Evolutionary conservation across 2,329 filamentous ascomycete species (phyloP), one percentile per base, ranked within the genome.

Genomic region (Lasiodiplodia gonubiensis): DNA sequence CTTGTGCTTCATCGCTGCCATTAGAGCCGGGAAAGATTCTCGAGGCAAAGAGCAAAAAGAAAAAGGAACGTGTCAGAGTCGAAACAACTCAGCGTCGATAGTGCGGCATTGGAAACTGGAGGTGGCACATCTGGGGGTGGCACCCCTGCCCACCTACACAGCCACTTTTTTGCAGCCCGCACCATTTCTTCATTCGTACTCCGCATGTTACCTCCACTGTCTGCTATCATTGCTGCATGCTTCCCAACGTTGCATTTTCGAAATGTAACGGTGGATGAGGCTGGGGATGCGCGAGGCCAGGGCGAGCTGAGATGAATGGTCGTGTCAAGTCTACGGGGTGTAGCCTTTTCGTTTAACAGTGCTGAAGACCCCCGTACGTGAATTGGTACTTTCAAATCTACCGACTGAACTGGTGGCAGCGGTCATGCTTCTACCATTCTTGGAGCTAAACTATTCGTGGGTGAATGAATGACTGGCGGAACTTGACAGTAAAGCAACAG

Each of bases 91-190:
- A 11, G 42, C 18, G 23, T 21, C 14, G 23, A 30, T 61, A 61
- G 57, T 61, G 57, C 57, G 57, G 57, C 42, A 42, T 14, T 61
- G 42, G 39, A 49, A 10, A 27, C 57, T 21, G 46, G 33, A n/a
- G 53, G 37, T 16, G 30, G 21, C 21, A 23, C 53, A 6, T 5
- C 7, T 18, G 30, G 30, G 30, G 30, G 30, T 33, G 30, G 30
- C 30, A 6, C 55, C 37, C 35, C 3, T 16, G 10, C 2, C 11
- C n/a, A 39, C 53, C 27, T 14, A 27, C 18, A 33, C 16, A 30
- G 18, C 53, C 35, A 18, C 25, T 4, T 21, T n/a, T 21, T 16
- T 46, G 7, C 39, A 10, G 12, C 18, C 27, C 39, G 10, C 27
- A 49, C 57, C 33, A 49, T 49, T 46, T 3, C 42, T 46, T 46